Conservation (phyloP, 176 grass and related monocot species). For the Triticum aestivum region IWGSC_CS_RefSeq_v2.1 NC_057794.1:12912409-12912908, state of each 20-base stretch:
- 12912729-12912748: constrained; percentile 56
- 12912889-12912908: constrained; percentile 40
- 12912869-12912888: constrained; percentile 38
- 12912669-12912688: constrained; percentile 58
- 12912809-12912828: constrained; percentile 44
- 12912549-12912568: constrained; percentile 35
- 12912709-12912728: constrained; percentile 59
- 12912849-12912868: constrained; percentile 20
- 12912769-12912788: constrained; percentile 40
- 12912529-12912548: not conserved
- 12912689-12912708: constrained; percentile 35
- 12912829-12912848: constrained; percentile 32
- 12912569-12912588: constrained; percentile 55
- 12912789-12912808: constrained; percentile 40
- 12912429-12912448: constrained; percentile 47
- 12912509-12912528: not conserved
- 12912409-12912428: constrained; percentile 62
- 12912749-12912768: constrained; percentile 53
- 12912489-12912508: not conserved
- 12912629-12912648: constrained; percentile 74
- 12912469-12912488: constrained; percentile 28
- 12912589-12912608: constrained; percentile 50
- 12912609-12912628: constrained; percentile 57
- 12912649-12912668: constrained; percentile 29
- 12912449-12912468: constrained; percentile 1